Evolutionary conservation across 2,329 filamentous ascomycete species (phyloP), one percentile per base, ranked within the genome.

Genomic region (Stenocarpella maydis): DNA sequence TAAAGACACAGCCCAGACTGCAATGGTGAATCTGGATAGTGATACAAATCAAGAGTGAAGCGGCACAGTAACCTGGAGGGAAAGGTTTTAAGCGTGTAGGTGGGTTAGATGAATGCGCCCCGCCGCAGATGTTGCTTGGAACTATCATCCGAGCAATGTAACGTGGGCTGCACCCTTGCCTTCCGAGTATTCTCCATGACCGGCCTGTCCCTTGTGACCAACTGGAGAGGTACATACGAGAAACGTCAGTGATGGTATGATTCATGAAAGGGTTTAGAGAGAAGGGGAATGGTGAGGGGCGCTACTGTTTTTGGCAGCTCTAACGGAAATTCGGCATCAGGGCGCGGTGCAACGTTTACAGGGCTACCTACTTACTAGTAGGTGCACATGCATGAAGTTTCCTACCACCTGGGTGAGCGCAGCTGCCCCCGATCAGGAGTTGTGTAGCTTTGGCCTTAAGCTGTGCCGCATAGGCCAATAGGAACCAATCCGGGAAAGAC

Each of bases 91-190:
- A 24, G 3, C 4, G 15, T 24, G 50, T 28, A 21, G 64, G 17
- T 39, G 37, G 21, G n/a, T 24, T 17, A 58, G 5, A 21, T 21
- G 15, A 6, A n/a, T 12, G 37, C 21, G 31, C 45, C 26, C 52
- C 52, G 14, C n/a, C 31, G 26, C 41, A 55, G 26, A n/a, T 41
- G 52, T 50, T n/a, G n/a, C n/a, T n/a, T 47, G 21, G 41, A 37
- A 67, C 34, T 41, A 49, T 37, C 41, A 58, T 58, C 52, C 26
- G 31, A 37, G 28, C 41, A 49, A 67, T 39, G 41, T 41, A 58
- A 54, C 65, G 54, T 67, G 21, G 41, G 52, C 26, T 49, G 63
- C 26, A 65, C 28, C 47, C 31, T 37, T 41, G 45, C 45, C 12
- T 49, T 15, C 37, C 34, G 15, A 26, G 34, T 17, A 39, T 39